phyloP scores from a whole-genome alignment of 495 filamentous ascomycete genomes.

The Alectoria sarmentosa region DNA sequence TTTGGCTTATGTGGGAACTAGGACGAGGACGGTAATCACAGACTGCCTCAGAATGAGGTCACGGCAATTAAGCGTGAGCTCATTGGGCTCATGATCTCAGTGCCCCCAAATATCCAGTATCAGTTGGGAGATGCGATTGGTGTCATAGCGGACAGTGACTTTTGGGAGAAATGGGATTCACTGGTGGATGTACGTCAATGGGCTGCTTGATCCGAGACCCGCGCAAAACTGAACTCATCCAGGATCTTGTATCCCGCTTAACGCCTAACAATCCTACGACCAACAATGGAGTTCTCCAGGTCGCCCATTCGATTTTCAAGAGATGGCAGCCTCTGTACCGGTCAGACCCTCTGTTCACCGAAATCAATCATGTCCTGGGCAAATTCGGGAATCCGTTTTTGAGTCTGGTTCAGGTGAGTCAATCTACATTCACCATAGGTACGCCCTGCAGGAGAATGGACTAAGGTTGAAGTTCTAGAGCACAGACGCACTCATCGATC shows the following conservation, averaged over 20 bases:
- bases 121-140: slow-evolving; percentile 96
- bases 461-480: slow-evolving; percentile 39
- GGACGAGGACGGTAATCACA: slow-evolving; percentile 90
- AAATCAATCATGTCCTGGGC: slow-evolving; percentile 87
- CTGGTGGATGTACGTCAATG: slow-evolving; percentile 59
- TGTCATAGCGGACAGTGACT: slow-evolving; percentile 95
- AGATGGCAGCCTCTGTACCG: slow-evolving; percentile 90
- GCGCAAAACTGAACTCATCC: slow-evolving; percentile 2
- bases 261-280: slow-evolving; percentile 65
- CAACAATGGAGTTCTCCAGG: slow-evolving; percentile 91
- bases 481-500: slow-evolving; percentile 68
- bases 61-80: slow-evolving; percentile 85
- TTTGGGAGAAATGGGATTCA: slow-evolving; percentile 92
- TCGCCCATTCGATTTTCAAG: slow-evolving; percentile 97
- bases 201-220: not conserved
- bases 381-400: slow-evolving; percentile 80
- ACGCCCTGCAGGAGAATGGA: not conserved
- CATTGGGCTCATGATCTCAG: slow-evolving; percentile 91
- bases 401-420: slow-evolving; percentile 59
- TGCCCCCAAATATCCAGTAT: slow-evolving; percentile 76
- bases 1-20: slow-evolving; percentile 26
- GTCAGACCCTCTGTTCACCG: slow-evolving; percentile 81
- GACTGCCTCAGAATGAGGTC: slow-evolving; percentile 73
- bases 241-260: slow-evolving; percentile 86
- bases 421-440: not conserved